A percentile compares a stretch with the other conserved stretches of the same genome.
These are phyloP conservation scores for Xylariales sp. DNA, from an alignment of 2,329 filamentous ascomycete species.

Conservation along the genomic window DNA sequence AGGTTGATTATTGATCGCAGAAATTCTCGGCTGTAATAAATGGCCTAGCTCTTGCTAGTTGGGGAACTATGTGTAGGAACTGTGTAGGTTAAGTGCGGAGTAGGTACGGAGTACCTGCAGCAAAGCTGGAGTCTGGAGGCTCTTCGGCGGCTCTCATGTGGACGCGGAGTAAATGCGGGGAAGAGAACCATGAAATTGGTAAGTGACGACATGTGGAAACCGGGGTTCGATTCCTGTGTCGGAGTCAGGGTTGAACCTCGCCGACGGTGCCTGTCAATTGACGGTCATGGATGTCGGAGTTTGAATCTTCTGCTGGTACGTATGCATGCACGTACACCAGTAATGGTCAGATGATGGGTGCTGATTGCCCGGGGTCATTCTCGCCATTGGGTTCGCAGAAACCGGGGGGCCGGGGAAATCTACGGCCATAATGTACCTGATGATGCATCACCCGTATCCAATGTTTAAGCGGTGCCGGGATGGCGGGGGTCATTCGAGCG, in stretches of 20 bases:
- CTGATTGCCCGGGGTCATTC: conserved; percentile 1
- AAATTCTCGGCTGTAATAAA: not conserved
- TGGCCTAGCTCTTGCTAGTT: conserved; percentile 4
- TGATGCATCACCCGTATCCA: conserved; percentile 2
- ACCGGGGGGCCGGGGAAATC: conserved; percentile 5
- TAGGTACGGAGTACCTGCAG: conserved; percentile 4
- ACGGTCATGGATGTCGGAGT: too few relatives aligned
- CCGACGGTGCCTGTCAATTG: too few relatives aligned
- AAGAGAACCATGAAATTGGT: too few relatives aligned
- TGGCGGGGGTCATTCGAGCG: not conserved
- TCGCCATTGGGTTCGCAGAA: conserved; percentile 8
- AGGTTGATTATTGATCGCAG: conserved; percentile 4
- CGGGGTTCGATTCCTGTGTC: too few relatives aligned
- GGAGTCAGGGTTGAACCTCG: too few relatives aligned
- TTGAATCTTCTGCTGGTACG: too few relatives aligned
- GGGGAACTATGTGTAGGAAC: not conserved
- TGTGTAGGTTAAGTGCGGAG: too few relatives aligned
- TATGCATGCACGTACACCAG: too few relatives aligned
- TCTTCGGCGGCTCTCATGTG: conserved; percentile 4
- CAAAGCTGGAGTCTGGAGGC: conserved; percentile 5
- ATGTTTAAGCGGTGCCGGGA: too few relatives aligned
- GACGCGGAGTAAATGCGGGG: not conserved
- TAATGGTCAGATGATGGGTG: too few relatives aligned
- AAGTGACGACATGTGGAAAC: too few relatives aligned
- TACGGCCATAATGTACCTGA: conserved; percentile 4